Base-by-base conservation (phyloP, 2,329 filamentous ascomycete species). In the Didymella pomorum region DNA sequence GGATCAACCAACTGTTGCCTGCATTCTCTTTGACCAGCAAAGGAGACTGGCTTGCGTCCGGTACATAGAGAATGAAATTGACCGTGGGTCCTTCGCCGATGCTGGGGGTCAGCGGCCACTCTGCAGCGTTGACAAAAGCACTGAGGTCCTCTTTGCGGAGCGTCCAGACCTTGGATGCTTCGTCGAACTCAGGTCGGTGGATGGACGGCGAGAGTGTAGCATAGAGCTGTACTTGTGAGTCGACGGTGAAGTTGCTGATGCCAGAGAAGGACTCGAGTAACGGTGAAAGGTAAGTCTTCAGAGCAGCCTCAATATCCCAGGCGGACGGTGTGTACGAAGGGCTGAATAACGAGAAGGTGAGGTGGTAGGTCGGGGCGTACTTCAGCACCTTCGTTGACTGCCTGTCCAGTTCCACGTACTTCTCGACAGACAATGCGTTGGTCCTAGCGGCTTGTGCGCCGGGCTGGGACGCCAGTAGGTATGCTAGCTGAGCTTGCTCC, bases 171-270 rank as follows among this genome's bases (percentile, higher is more conserved):
- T 88, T 79, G n/a, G 76, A 76, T 0, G 74, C 57, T 23, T 82
- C 77, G 53, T 87, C 82, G 58, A 82, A 86, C 45, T 83, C 79
- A 0, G 87, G 87, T 3, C 79, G 78, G 7, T 81, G 84, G 18
- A 89, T 83, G 2, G 86, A 87, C 0, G 86, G 86, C 1, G 87
- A 86, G 61, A 88, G 86, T 2, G 81, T 81, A 6, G 95, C 94
- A 73, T 97, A 97, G 0, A 98, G 84, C 78, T 99, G 95, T 2
- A 99, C 91, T 78, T 99, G 95, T 0, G 93, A 96, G 73, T 98
- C 93, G 48, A 98, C 89, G 14, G 93, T 97, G 71, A 99, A 98
- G 75, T 96, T 94, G 80, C 93, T 95, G 65, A 97, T 96, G 0
- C 89, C 84, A 0, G 87, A 86, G 26, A 98, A 85, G 25, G 92